phyloP scores from a whole-genome alignment of 257 asterid species.

The Fraxinus quadrangulata region DNA sequence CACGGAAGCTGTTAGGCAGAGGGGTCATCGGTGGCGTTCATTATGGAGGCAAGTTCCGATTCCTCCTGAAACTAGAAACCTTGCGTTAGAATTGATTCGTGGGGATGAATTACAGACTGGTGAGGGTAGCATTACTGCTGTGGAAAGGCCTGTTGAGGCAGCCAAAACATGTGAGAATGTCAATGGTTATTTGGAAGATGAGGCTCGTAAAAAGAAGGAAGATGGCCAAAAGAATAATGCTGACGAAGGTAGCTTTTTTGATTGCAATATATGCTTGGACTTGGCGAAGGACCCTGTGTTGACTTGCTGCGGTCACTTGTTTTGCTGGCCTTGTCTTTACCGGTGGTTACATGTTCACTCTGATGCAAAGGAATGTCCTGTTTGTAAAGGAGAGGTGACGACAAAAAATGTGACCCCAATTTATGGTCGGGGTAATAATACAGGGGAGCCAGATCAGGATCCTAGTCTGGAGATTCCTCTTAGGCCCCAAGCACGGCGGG shows the following conservation, averaged over 20 bases:
- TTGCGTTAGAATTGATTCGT: slow-evolving; percentile 63
- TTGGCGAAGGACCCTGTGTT: slow-evolving; percentile 91
- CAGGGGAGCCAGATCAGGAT: slow-evolving; percentile 47
- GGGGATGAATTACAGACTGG: slow-evolving; percentile 58
- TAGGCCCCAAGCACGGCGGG: slow-evolving; percentile 67
- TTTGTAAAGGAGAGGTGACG: slow-evolving; percentile 95
- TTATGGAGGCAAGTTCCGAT: slow-evolving; percentile 13
- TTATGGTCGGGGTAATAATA: slow-evolving; percentile 64
- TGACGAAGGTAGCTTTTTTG: slow-evolving; percentile 77
- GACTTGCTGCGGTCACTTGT: slow-evolving; percentile 95
- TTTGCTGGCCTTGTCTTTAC: slow-evolving; percentile 96
- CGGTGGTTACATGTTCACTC: slow-evolving; percentile 87
- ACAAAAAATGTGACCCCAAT: slow-evolving; percentile 76
- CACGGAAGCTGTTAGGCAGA: slow-evolving; percentile 18
- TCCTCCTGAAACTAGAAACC: slow-evolving; percentile 24
- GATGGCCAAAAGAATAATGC: slow-evolving; percentile 49
- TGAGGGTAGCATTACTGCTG: slow-evolving; percentile 72
- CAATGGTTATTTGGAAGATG: slow-evolving; percentile 48
- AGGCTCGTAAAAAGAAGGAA: slow-evolving; percentile 59
- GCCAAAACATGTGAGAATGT: slow-evolving; percentile 53
- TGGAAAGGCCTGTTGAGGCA: slow-evolving; percentile 38
- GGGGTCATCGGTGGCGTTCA: slow-evolving; percentile 18
- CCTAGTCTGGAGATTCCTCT: slow-evolving; percentile 55
- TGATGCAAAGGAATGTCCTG: slow-evolving; percentile 90
- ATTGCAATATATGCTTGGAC: slow-evolving; percentile 93